These are phyloP conservation scores for Talaromyces liani DNA, from an alignment of 495 filamentous ascomycete species.

Conservation along the genomic window DNA sequence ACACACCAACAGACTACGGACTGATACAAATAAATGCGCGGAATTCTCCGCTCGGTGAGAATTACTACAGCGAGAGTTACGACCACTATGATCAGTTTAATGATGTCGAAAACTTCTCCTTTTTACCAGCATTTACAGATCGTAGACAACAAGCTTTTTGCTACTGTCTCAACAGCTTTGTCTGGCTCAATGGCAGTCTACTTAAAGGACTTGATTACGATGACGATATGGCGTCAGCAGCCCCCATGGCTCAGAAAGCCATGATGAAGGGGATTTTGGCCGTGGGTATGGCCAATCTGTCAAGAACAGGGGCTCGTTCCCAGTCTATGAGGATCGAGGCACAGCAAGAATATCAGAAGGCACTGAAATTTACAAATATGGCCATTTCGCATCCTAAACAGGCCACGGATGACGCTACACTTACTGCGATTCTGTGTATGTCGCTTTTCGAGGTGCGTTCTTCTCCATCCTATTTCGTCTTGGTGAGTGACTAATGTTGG, in stretches of 20 bases:
- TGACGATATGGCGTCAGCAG: background rate
- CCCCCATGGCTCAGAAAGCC: slow-evolving; percentile 14
- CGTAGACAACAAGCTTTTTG: slow-evolving; percentile 18
- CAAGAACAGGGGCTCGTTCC: slow-evolving; percentile 25
- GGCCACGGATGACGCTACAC: slow-evolving; percentile 52
- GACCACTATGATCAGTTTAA: background rate
- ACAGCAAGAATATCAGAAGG: slow-evolving; percentile 39
- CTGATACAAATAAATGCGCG: background rate
- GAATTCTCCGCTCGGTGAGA: background rate
- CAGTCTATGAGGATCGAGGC: slow-evolving; percentile 28
- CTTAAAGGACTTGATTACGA: background rate
- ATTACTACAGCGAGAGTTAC: background rate
- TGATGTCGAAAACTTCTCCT: background rate
- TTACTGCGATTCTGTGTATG: slow-evolving; percentile 55
- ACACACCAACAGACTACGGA: background rate
- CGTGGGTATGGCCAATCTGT: slow-evolving; percentile 44
- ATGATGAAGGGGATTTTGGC: slow-evolving; percentile 39
- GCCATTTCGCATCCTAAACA: slow-evolving; percentile 47
- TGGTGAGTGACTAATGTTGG: background rate
- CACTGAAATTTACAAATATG: slow-evolving; percentile 40
- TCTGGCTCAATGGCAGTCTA: slow-evolving; percentile 14
- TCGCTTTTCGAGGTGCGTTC: slow-evolving; percentile 36
- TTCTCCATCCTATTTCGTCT: background rate
- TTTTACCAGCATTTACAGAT: background rate
- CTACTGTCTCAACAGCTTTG: slow-evolving; percentile 38